Conservation (phyloP, 1,139 yeast species). For the Suzukiozyma palmioleophila region DNA sequence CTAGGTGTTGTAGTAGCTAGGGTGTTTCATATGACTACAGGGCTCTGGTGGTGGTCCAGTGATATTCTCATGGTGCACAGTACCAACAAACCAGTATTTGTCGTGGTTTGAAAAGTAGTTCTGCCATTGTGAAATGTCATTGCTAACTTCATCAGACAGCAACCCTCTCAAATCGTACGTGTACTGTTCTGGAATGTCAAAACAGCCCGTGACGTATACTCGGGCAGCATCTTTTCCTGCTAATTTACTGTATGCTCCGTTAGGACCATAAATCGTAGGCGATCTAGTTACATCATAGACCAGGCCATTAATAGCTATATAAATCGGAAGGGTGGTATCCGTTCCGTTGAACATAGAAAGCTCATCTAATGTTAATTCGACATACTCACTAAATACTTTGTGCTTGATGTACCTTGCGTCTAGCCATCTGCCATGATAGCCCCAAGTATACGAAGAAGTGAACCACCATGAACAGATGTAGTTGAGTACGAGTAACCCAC, state of each 20-base stretch:
- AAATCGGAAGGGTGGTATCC: constrained; percentile 48
- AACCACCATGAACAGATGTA: constrained; percentile 48
- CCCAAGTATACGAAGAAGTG: constrained; percentile 50
- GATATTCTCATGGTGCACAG: constrained; percentile 38
- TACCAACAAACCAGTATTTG: constrained; percentile 64
- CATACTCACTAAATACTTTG: constrained; percentile 14
- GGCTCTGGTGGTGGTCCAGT: constrained; percentile 34
- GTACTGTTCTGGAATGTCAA: constrained; percentile 49
- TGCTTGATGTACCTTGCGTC: constrained; percentile 39
- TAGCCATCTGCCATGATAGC: constrained; percentile 49
- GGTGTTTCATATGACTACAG: constrained; percentile 35
- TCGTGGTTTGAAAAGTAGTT: constrained; percentile 41
- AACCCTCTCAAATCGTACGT: constrained; percentile 71
- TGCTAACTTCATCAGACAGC: constrained; percentile 26
- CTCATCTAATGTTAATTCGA: constrained; percentile 42
- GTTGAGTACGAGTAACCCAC: constrained; percentile 46
- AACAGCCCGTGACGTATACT: constrained; percentile 76
- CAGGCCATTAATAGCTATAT: constrained; percentile 60
- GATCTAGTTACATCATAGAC: constrained; percentile 66
- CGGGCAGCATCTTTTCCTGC: constrained; percentile 72
- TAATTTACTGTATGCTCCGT: constrained; percentile 57
- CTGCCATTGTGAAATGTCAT: constrained; percentile 46
- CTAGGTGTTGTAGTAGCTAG: constrained; percentile 12
- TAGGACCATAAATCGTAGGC: constrained; percentile 58
- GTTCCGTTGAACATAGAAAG: constrained; percentile 53